Evolutionary conservation across 768 basidiomycete genomes (phyloP), one percentile per base, ranked within the genome.

Genomic region (Chiua virens): DNA sequence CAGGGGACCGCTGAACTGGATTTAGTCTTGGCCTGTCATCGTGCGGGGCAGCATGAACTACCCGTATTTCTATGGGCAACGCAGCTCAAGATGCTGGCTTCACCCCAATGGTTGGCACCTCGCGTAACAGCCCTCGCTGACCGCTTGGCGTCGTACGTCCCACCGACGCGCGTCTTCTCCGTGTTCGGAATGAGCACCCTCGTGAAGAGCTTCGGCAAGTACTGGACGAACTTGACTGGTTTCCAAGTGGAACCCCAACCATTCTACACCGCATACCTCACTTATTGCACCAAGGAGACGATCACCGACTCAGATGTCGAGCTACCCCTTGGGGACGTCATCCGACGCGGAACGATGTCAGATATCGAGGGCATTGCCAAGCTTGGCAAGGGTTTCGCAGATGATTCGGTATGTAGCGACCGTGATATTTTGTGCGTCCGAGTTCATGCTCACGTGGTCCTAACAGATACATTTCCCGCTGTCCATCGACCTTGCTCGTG

Each of bases 41-140:
- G 65, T 41, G 75, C 71, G 50, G 70, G 68, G 18, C 54, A 74
- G 39, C 76, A 81, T 43, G 68, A 76, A 41, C 72, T 80, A 47
- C 82, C 81, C 25, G 66, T 81, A 49, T 83, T 82, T 61, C 55
- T 83, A 35, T 81, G 78, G 75, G 67, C 73, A 17, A 66, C 73
- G 8, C 67, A 64, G 20, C 61, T 50, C 40, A 52, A 61, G 15
- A 57, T 61, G 50, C 48, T 59, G 3, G 49, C 72, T 15, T 67
- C 50, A 14, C 27, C 45, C n/a, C 64, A 47, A 25, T 64, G 64
- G 65, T 60, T 77, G 27, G 45, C 38, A 7, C 68, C 67, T 39
- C 73, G 75, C 13, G 55, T 79, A 18, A 49, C 57, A 32, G 63
- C 65, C 47, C 62, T 81, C 17, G 67, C 68, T 7, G 67, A 70